phyloP scores from a whole-genome alignment of 1,284 basidiomycete genomes.

The Heimioporus retisporus region DNA sequence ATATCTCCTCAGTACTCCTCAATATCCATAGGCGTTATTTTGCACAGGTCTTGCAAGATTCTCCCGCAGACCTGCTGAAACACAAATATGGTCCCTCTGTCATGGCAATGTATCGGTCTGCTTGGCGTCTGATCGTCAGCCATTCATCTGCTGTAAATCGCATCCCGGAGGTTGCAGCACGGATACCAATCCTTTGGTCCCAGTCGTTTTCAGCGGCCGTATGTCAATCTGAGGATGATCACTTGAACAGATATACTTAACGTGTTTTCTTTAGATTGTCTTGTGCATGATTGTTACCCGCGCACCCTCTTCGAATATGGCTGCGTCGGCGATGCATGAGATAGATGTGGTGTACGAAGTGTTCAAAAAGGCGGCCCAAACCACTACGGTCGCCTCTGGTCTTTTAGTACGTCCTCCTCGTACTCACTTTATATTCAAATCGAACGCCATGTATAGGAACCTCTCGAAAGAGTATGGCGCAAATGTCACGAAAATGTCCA shows the following conservation, averaged over 20 bases:
- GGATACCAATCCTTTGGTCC: slow-evolving; percentile 69
- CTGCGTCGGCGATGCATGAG: slow-evolving; percentile 65
- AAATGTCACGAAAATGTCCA: slow-evolving; percentile 64
- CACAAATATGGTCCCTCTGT: slow-evolving; percentile 76
- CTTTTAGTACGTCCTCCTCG: slow-evolving; percentile 56
- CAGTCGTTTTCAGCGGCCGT: slow-evolving; percentile 71
- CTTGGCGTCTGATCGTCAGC: slow-evolving; percentile 68
- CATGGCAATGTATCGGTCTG: slow-evolving; percentile 74
- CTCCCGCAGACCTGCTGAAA: slow-evolving; percentile 62
- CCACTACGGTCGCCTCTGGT: slow-evolving; percentile 58
- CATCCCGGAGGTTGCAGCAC: slow-evolving; percentile 52
- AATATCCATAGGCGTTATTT: slow-evolving; percentile 78
- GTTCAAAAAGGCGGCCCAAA: slow-evolving; percentile 62
- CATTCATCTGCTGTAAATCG: slow-evolving; percentile 54
- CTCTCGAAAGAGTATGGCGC: slow-evolving; percentile 58
- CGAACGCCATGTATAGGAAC: slow-evolving; percentile 47
- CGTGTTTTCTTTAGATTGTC: slow-evolving; percentile 59
- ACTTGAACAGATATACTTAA: slow-evolving; percentile 8
- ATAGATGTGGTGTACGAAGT: slow-evolving; percentile 60
- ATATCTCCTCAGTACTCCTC: slow-evolving; percentile 59
- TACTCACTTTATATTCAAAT: neutral
- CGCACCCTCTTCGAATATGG: slow-evolving; percentile 66
- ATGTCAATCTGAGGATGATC: slow-evolving; percentile 37
- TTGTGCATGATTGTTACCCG: slow-evolving; percentile 73
- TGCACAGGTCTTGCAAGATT: slow-evolving; percentile 70